These are phyloP conservation scores for Xylaria scruposa DNA, from an alignment of 495 filamentous ascomycete species.

Conservation along the genomic window DNA sequence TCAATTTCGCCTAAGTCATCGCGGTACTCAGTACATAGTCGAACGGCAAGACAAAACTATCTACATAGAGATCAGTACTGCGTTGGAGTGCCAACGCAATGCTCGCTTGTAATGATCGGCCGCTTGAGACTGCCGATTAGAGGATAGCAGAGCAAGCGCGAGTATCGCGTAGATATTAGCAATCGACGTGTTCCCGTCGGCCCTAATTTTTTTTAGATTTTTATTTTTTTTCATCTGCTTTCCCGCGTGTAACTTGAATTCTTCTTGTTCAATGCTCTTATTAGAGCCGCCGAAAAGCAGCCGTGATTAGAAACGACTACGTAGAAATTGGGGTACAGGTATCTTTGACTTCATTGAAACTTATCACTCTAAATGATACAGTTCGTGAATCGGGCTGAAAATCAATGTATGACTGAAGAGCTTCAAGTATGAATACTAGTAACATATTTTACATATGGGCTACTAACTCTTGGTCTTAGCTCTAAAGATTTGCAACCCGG, in stretches of 20 bases:
- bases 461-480: neutral
- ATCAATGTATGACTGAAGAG: neutral
- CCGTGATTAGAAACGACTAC: slow-evolving; percentile 14
- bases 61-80: slow-evolving; percentile 11
- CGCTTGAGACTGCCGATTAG: neutral
- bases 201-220: neutral
- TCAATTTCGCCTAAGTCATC: slow-evolving; percentile 14
- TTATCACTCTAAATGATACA: neutral
- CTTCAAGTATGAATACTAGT: neutral
- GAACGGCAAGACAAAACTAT: slow-evolving; percentile 9
- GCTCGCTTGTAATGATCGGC: neutral
- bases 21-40: neutral
- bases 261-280: neutral
- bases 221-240: neutral
- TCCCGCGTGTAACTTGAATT: slow-evolving; percentile 7
- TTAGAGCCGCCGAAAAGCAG: slow-evolving; percentile 22
- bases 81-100: neutral
- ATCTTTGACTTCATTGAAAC: neutral
- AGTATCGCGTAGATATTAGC: neutral
- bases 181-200: slow-evolving; percentile 11
- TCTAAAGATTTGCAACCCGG: neutral
- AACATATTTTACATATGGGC: neutral
- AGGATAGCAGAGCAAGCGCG: neutral
- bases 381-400: neutral
- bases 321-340: neutral